Evolutionary conservation across 106 monocot species (phyloP), one percentile per base, ranked within the genome.

Genomic region (Apostasia ramifera): DNA sequence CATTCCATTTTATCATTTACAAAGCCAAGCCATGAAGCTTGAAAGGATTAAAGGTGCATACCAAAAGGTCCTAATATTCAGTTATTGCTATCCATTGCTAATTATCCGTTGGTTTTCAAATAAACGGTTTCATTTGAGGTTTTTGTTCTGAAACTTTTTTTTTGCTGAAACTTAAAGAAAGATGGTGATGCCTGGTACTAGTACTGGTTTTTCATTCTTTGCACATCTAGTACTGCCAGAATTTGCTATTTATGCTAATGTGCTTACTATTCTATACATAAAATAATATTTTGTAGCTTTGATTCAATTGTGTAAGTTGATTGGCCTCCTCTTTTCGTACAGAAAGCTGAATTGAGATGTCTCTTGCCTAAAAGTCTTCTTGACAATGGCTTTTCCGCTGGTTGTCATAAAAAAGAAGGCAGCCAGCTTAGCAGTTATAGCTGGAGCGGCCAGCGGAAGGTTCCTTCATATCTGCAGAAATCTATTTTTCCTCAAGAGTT

Each of bases 261-360:
- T 7, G 11, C 44, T 42, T 42, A 43, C 1, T 41, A 49, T 37
- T 65, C 2, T 43, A 52, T 52, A 6, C 52, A 52, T 52, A 52
- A 26, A 65, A 65, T 47, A 26, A 26, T 43, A 47, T 65, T 0
- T 49, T 65, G 65, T 40, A 40, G 12, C 53, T 68, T 54, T 54
- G 2, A 45, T 9, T 48, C 38, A 11, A 70, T 47, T 9, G 40
- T 70, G 44, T 39, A 73, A 59, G 8, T 13, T 67, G 10, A 58
- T 63, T 44, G 26, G 37, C 41, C 6, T 53, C 47, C 8, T 13
- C 5, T 38, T n/a, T 65, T 10, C 56, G 71, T 85, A 72, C 88
- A 97, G 97, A 92, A 86, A 66, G 86, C 86, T 65, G 97, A 92
- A 73, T 71, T 97, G 65, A 89, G 89, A 81, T 97, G 86, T 69